phyloP scores from a whole-genome alignment of 805 yeast genomes.

The Candida silvatica region DNA sequence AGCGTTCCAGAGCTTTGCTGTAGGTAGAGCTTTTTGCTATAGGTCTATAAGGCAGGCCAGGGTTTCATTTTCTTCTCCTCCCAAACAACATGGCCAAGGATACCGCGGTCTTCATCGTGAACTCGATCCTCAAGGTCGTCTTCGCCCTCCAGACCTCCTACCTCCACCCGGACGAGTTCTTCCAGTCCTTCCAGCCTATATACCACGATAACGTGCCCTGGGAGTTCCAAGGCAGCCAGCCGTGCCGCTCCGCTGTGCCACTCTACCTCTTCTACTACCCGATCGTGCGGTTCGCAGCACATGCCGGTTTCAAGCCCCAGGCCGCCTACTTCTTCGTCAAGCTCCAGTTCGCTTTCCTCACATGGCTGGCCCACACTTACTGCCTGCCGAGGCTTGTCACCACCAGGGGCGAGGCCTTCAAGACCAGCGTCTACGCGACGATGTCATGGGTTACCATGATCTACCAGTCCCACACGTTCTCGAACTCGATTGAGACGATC shows the following conservation, averaged over 20 bases:
- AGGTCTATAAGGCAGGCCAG: background rate
- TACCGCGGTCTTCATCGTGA: constrained; percentile 29
- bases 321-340: constrained; percentile 47
- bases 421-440: constrained; percentile 39
- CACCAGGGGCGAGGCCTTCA: constrained; percentile 24
- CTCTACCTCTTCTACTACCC: constrained; percentile 67
- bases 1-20: background rate
- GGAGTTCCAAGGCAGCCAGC: constrained; percentile 57
- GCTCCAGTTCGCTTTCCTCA: constrained; percentile 29
- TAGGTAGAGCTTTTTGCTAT: background rate
- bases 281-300: constrained; percentile 31
- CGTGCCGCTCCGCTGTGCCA: constrained; percentile 68
- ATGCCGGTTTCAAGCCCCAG: constrained; percentile 32
- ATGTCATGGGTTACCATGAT: constrained; percentile 66
- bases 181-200: constrained; percentile 79
- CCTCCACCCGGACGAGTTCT: constrained; percentile 97
- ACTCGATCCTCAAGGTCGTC: constrained; percentile 40
- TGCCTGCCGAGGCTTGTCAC: constrained; percentile 24
- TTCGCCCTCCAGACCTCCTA: constrained; percentile 69
- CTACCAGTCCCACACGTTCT: constrained; percentile 80
- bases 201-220: constrained; percentile 57
- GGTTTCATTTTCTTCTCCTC: constrained; percentile 8
- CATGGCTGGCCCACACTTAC: constrained; percentile 26
- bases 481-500: constrained; percentile 75
- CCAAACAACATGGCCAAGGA: constrained; percentile 44